A percentile compares a stretch with the other conserved stretches of the same genome.
phyloP scores from a whole-genome alignment of 352 stramenopile genomes.

The Phytophthora citricola region DNA sequence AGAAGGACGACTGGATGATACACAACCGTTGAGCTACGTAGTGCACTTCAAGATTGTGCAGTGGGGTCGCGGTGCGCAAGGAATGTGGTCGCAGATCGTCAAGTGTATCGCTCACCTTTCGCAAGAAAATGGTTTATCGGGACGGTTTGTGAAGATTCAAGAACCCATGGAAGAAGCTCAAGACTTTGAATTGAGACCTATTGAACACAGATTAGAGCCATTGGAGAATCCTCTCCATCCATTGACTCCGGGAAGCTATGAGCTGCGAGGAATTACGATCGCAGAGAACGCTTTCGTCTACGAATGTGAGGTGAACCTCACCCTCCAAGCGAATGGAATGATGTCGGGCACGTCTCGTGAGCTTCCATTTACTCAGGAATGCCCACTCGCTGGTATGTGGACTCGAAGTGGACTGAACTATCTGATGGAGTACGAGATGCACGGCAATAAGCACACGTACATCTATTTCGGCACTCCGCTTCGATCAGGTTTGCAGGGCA shows the following conservation, averaged over 20 bases:
- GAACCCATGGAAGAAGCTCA: slow-evolving; percentile 35
- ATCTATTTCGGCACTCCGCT: slow-evolving; percentile 55
- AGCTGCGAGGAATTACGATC: slow-evolving; percentile 63
- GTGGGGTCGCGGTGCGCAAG: slow-evolving; percentile 37
- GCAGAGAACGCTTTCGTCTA: slow-evolving; percentile 67
- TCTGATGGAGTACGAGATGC: slow-evolving; percentile 60
- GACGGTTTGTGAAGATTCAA: slow-evolving; percentile 38
- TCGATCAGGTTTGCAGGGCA: slow-evolving; percentile 47
- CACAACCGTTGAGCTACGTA: slow-evolving; percentile 32
- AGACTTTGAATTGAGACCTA: slow-evolving; percentile 35
- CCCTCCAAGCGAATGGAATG: slow-evolving; percentile 47
- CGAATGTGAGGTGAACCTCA: slow-evolving; percentile 51
- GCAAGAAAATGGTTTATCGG: slow-evolving; percentile 16
- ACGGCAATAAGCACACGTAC: slow-evolving; percentile 59
- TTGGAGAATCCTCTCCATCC: slow-evolving; percentile 43
- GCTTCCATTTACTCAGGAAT: slow-evolving; percentile 60
- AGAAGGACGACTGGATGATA: slow-evolving; percentile 3
- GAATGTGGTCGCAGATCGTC: slow-evolving; percentile 39
- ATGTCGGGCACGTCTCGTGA: slow-evolving; percentile 57
- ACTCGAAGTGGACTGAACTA: slow-evolving; percentile 48
- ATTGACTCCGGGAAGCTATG: slow-evolving; percentile 60
- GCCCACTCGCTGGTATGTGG: slow-evolving; percentile 55
- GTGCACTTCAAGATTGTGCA: slow-evolving; percentile 58
- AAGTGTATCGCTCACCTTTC: slow-evolving; percentile 42
- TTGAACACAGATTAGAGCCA: slow-evolving; percentile 30